These are phyloP conservation scores for Curvularia lunata DNA, from an alignment of 2,329 filamentous ascomycete species.

Conservation along the genomic window DNA sequence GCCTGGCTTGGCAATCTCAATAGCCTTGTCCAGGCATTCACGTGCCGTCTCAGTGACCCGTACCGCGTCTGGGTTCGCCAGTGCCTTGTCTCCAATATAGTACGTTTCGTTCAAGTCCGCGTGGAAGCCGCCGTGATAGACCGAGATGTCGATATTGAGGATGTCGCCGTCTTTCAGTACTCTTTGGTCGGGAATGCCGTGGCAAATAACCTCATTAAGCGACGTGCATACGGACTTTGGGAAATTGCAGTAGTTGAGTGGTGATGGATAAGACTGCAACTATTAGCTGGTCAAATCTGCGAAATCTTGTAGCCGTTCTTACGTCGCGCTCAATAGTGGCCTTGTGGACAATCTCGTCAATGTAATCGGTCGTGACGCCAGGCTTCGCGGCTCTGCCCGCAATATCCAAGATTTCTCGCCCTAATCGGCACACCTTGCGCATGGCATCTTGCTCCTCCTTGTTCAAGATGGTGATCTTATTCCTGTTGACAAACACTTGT, in stretches of 20 bases:
- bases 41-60: slow-evolving; percentile 89
- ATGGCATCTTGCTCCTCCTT: slow-evolving; percentile 83
- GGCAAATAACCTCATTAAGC: slow-evolving; percentile 96
- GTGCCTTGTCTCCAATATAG: slow-evolving; percentile 90
- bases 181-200: slow-evolving; percentile 94
- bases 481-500: slow-evolving; percentile 70
- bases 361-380: slow-evolving; percentile 94
- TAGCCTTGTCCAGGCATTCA: slow-evolving; percentile 88
- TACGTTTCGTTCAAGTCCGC: slow-evolving; percentile 98
- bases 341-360: slow-evolving; percentile 94
- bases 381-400: slow-evolving; percentile 82
- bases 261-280: slow-evolving; percentile 87
- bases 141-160: slow-evolving; percentile 92
- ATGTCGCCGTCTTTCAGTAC: slow-evolving; percentile 91
- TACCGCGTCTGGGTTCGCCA: slow-evolving; percentile 82
- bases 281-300: slow-evolving; percentile 19
- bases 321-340: slow-evolving; percentile 93
- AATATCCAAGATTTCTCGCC: slow-evolving; percentile 90
- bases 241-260: slow-evolving; percentile 93
- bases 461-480: slow-evolving; percentile 83
- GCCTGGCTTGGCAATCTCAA: slow-evolving; percentile 90
- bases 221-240: slow-evolving; percentile 98
- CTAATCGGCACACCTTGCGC: slow-evolving; percentile 87
- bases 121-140: slow-evolving; percentile 95
- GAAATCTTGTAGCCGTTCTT: slow-evolving; percentile 47